A percentile compares a stretch with the other conserved stretches of the same genome.
Evolutionary conservation across 306 rosid species (phyloP).

Genomic region (Cucumis hystrix): DNA sequence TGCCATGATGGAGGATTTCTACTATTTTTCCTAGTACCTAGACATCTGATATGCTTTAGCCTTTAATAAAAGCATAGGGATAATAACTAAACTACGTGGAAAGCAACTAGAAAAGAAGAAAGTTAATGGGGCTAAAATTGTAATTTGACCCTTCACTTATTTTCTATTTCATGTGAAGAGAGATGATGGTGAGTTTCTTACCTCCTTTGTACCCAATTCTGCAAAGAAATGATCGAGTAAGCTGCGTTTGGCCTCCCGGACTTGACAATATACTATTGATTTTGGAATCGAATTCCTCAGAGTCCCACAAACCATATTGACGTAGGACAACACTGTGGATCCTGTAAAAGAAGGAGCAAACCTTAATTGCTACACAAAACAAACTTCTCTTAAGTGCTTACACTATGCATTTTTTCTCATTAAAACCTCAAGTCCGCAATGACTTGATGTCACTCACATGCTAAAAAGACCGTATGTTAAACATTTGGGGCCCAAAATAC

Average conservation of each 20-base stretch:
- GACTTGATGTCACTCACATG: not conserved
- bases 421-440: conserved; percentile 12
- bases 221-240: conserved; percentile 30
- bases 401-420: conserved; percentile 15
- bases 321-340: conserved; percentile 24
- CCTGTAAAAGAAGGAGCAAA: conserved; percentile 12
- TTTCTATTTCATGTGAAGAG: not conserved
- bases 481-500: not conserved
- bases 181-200: not conserved
- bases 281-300: conserved; percentile 29
- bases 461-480: not conserved
- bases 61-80: no score
- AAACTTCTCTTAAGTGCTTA: conserved; percentile 9
- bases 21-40: not conserved
- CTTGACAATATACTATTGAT: conserved; percentile 31
- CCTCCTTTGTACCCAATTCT: conserved; percentile 30
- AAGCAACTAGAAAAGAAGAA: not conserved
- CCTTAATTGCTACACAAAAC: not conserved
- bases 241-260: conserved; percentile 35
- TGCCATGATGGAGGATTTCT: not conserved
- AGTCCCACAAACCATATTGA: conserved; percentile 23
- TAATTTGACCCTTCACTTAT: not conserved
- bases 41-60: not conserved
- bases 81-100: not conserved
- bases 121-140: not conserved